Base-by-base conservation (phyloP, 108 stramenopile species). In the Fragilaria radians region DNA sequence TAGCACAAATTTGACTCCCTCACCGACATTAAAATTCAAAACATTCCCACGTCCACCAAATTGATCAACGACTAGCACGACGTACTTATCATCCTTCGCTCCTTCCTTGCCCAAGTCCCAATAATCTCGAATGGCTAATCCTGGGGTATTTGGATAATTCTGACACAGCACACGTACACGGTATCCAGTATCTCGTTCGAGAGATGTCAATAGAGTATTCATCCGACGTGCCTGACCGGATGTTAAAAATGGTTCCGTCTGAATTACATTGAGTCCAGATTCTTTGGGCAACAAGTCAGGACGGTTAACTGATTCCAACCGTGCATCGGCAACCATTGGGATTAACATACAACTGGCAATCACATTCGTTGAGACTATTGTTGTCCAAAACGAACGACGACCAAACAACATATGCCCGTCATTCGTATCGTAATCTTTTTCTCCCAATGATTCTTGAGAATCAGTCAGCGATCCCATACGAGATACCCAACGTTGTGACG, bases 101-200 rank as follows among this genome's bases (percentile, higher is more conserved):
- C 77, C 86, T 62, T 91, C 90, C 61, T 88, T 91, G 7, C 86
- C 90, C n/a, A 91, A 60, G 67, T 78, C 77, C 90, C 90, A 91
- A 55, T 91, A 91, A 62, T 91, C 90, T 50, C 70, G 61, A 42
- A 76, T 65, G 45, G 70, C 77, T 31, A 68, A 61, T 48, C 81
- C 90, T 48, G 90, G 90, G 1, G 90, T 92, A 52, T 80, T 77
- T 3, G 90, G 90, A 66, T 92, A 92, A 11, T 77, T 77, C 67
- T 92, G 90, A 62, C 90, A 92, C 0, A 92, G 62, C 1, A 89
- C 80, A 36, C 83, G 50, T 0, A 92, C 73, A 11, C 86, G 80
- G 58, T 74, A 92, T 19, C 90, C 90, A 7, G 90, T 92, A 56
- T 88, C 90, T 28, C 53, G 48, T 60, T 92, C 90, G 34, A 92